Base-by-base conservation (phyloP, 164 flowering plant genomes). In the Liquidambar formosana region DNA sequence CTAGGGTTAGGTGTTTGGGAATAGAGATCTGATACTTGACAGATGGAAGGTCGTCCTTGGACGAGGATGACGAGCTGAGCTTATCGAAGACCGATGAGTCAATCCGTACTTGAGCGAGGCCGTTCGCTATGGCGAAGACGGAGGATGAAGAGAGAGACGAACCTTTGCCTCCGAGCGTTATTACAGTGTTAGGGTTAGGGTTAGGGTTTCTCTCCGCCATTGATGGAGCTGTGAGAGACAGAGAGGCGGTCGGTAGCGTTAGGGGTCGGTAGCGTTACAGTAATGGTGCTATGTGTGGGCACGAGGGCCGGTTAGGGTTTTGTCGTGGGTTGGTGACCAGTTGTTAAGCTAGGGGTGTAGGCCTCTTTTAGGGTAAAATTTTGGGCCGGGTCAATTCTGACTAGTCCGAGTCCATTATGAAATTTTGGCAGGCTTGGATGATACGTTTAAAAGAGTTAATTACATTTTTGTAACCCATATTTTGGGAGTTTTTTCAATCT, bases 151-250 rank as follows among this genome's bases (percentile, higher is more conserved):
- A 71, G 15, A 91, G 87, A 5, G 86, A 78, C 1, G 83, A 77
- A 27, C 90, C 92, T 68, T 83, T 89, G 58, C 92, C 89, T 21
- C 93, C 96, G 0, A 88, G 62, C 0, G 85, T 77, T 11, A 81
- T 52, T 63, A 58, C 64, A 16, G 33, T 49, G 41, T 8, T 60
- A 38, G 28, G 61, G 19, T 8, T 60, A 38, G 28, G 61, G 19
- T 43, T 71, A 70, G 19, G 56, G 53, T 38, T 23, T 15, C 57
- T 60, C 57, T 60, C 77, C 74, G 85, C 82, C 87, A 78, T 80
- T 65, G 76, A 19, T 46, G 58, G 47, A 66, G 49, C 52, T 47
- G n/a, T 0, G 63, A 21, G 25, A 16, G 19, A 26, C 10, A 44
- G 19, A 33, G 14, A 51, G 48, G 19, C 23, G 26, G 16, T 56